phyloP scores from a whole-genome alignment of 2,329 filamentous ascomycete genomes.

The Colletotrichum sp. region DNA sequence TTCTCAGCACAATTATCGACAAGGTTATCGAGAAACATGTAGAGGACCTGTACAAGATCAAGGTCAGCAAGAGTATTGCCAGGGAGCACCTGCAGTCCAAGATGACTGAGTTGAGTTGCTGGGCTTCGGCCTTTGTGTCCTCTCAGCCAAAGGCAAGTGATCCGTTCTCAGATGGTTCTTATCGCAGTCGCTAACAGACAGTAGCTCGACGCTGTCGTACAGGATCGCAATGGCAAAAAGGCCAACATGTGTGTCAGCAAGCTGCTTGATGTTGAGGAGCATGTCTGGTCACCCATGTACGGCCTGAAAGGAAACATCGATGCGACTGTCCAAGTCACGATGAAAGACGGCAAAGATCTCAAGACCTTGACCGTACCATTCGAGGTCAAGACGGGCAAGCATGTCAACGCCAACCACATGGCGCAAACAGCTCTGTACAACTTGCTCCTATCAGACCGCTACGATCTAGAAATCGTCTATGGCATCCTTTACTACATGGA shows the following conservation, averaged over 20 bases:
- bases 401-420: slow-evolving; percentile 80
- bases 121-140: slow-evolving; percentile 83
- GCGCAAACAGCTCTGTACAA: slow-evolving; percentile 97
- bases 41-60: slow-evolving; percentile 89
- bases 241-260: slow-evolving; percentile 91
- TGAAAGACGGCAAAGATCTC: slow-evolving; percentile 71
- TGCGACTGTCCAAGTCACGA: slow-evolving; percentile 88
- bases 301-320: slow-evolving; percentile 98
- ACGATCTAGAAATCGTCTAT: slow-evolving; percentile 89
- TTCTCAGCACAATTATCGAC: slow-evolving; percentile 70
- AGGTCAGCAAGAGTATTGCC: slow-evolving; percentile 74
- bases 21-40: slow-evolving; percentile 76
- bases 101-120: slow-evolving; percentile 79
- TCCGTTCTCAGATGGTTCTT: not conserved
- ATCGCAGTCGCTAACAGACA: slow-evolving; percentile 29
- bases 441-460: slow-evolving; percentile 88
- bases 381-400: slow-evolving; percentile 93
- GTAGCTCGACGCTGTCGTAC: slow-evolving; percentile 13
- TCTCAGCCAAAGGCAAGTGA: slow-evolving; percentile 66
- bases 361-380: slow-evolving; percentile 86
- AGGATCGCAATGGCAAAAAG: slow-evolving; percentile 38
- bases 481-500: slow-evolving; percentile 97
- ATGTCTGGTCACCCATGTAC: slow-evolving; percentile 98
- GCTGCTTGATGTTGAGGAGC: slow-evolving; percentile 94
- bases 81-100: slow-evolving; percentile 83